Percentiles rank a stretch among this genome's conserved stretches.
Conservation (phyloP, 371 early-diverging fungal genomes). For the Basidiobolus meristosporus region DNA sequence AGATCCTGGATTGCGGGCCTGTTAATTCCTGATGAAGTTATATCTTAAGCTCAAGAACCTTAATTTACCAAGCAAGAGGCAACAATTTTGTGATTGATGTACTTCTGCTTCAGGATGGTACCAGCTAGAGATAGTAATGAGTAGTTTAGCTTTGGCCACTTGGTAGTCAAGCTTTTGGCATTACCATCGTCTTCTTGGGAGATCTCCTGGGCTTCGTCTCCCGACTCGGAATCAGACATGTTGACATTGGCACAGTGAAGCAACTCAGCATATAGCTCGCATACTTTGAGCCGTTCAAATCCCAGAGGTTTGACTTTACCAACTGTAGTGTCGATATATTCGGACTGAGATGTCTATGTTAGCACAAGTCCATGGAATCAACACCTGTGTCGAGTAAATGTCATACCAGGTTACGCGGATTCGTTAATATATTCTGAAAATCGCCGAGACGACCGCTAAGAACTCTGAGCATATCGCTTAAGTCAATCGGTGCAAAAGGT, state of each 20-base stretch:
- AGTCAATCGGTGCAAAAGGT: constrained; percentile 26
- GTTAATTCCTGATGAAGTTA: no score
- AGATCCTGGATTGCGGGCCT: constrained; percentile 41
- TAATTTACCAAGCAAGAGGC: no score
- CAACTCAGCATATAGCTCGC: constrained; percentile 90
- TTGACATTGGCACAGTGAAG: constrained; percentile 74
- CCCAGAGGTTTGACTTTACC: constrained; percentile 64
- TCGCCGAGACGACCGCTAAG: constrained; percentile 43
- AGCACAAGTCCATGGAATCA: no score
- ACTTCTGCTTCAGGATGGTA: no score
- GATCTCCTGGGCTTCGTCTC: background rate
- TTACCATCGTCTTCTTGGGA: background rate
- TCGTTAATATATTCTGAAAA: no score
- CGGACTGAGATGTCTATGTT: constrained; percentile 10
- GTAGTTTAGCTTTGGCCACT: no score
- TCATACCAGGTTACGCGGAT: no score
- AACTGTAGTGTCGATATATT: constrained; percentile 34
- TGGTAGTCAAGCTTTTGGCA: no score
- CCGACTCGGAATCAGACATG: constrained; percentile 10
- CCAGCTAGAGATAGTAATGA: no score
- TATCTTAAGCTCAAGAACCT: no score
- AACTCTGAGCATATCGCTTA: constrained; percentile 64
- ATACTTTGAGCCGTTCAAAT: constrained; percentile 78
- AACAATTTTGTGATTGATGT: no score
- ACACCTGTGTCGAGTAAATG: no score